These are phyloP conservation scores for Coelastrella sp. DNA, from an alignment of 139 green algal species.

Conservation along the genomic window DNA sequence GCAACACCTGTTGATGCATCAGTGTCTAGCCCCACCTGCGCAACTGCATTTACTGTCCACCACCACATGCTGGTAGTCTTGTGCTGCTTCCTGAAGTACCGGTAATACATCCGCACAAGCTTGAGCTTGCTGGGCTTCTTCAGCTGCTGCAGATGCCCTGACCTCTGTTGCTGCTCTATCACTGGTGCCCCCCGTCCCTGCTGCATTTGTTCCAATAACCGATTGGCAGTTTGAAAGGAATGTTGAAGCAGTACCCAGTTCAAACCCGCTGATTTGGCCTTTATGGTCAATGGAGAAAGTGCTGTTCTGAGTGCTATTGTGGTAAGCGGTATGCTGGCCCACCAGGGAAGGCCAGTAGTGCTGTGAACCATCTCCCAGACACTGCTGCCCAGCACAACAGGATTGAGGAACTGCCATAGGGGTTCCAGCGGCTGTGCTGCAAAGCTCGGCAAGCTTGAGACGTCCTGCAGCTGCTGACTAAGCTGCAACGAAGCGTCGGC, in stretches of 20 bases:
- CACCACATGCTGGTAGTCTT: slow-evolving; percentile 43
- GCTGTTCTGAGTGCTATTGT: slow-evolving; percentile 55
- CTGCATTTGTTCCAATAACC: slow-evolving; percentile 36
- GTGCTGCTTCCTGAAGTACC: slow-evolving; percentile 43
- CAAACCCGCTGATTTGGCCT: slow-evolving; percentile 51
- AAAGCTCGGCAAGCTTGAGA: background rate
- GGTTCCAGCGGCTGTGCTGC: slow-evolving; percentile 34
- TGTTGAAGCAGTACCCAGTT: slow-evolving; percentile 53
- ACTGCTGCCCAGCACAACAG: slow-evolving; percentile 55
- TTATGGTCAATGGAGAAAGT: slow-evolving; percentile 61
- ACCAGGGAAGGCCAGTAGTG: slow-evolving; percentile 64
- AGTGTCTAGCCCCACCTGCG: slow-evolving; percentile 52
- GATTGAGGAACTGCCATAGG: slow-evolving; percentile 40
- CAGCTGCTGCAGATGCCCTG: background rate
- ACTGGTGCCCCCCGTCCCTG: slow-evolving; percentile 11
- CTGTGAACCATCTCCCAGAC: slow-evolving; percentile 59
- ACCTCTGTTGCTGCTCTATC: background rate
- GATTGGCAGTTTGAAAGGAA: slow-evolving; percentile 26
- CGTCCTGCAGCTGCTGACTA: background rate
- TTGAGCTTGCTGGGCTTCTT: background rate
- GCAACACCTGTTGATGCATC: too few species aligned
- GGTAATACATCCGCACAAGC: slow-evolving; percentile 36
- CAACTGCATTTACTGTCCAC: slow-evolving; percentile 31
- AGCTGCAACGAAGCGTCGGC: background rate
- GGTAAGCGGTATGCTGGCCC: slow-evolving; percentile 62